Evolutionary conservation across 345 rosid genomes (phyloP).

Genomic region (Capsella bursapastoris): DNA sequence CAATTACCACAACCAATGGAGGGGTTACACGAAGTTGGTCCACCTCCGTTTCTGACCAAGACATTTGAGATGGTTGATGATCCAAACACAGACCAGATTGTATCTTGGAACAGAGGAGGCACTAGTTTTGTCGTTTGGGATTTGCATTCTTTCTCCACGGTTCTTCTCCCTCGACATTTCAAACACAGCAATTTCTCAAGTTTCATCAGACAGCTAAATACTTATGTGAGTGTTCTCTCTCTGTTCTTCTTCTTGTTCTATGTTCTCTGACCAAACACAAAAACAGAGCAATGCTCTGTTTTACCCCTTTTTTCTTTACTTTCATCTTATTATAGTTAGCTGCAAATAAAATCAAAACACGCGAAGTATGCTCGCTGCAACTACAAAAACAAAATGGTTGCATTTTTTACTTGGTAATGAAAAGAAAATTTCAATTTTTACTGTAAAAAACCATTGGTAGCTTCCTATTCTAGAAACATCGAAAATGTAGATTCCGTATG

Average conservation of each 20-base stretch:
- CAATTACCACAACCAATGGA: slow-evolving; percentile 55
- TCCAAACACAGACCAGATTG: slow-evolving; percentile 60
- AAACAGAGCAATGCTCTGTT: slow-evolving; percentile 23
- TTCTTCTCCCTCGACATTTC: slow-evolving; percentile 55
- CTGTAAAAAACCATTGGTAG: background rate
- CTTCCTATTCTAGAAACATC: slow-evolving; percentile 38
- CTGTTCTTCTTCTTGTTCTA: background rate
- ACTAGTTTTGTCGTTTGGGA: slow-evolving; percentile 59
- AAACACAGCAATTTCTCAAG: slow-evolving; percentile 68
- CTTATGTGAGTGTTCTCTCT: slow-evolving; percentile 50
- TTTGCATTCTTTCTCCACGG: slow-evolving; percentile 50
- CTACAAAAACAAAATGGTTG: background rate
- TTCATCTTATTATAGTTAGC: slow-evolving; percentile 33
- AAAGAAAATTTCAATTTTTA: background rate
- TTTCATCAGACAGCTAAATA: slow-evolving; percentile 62
- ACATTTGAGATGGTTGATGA: slow-evolving; percentile 90
- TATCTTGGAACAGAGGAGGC: slow-evolving; percentile 80
- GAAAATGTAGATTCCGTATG: slow-evolving; percentile 26
- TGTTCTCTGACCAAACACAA: background rate
- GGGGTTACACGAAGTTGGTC: slow-evolving; percentile 76
- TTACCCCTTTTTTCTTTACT: background rate
- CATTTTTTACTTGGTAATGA: slow-evolving; percentile 16
- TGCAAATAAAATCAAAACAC: background rate
- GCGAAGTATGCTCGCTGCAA: slow-evolving; percentile 16
- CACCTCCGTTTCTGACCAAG: slow-evolving; percentile 86